A percentile compares a stretch with the other conserved stretches of the same genome.
Conservation (phyloP, 371 early-diverging fungal species). For the Lichtheimia ornata region DNA sequence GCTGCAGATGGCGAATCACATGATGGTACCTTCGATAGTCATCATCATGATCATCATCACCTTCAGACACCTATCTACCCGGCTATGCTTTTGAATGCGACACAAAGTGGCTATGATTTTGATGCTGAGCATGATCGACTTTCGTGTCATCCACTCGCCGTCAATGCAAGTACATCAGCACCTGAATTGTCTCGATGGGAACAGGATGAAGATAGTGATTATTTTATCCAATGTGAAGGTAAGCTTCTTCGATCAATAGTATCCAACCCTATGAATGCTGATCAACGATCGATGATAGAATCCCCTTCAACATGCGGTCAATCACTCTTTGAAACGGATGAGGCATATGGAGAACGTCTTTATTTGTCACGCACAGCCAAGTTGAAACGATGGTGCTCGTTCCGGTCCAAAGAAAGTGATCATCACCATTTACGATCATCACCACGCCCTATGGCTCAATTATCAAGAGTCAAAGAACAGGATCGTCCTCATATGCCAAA, state of each 20-base stretch:
- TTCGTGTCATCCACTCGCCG: slow-evolving; percentile 1
- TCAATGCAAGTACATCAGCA: slow-evolving; percentile 14
- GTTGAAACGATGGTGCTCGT: slow-evolving; percentile 40
- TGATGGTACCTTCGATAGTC: background rate
- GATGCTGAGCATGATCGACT: background rate
- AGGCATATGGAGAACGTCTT: slow-evolving; percentile 35
- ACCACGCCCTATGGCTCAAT: slow-evolving; percentile 7
- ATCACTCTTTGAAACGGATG: slow-evolving; percentile 5
- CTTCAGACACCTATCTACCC: slow-evolving; percentile 24
- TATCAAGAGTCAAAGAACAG: slow-evolving; percentile 15
- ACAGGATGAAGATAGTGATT: slow-evolving; percentile 8
- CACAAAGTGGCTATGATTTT: slow-evolving; percentile 2
- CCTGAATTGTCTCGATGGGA: slow-evolving; percentile 16
- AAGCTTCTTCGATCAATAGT: background rate
- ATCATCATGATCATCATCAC: slow-evolving; percentile 5
- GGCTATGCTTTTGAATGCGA: slow-evolving; percentile 18
- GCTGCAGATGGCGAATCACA: slow-evolving; percentile 2
- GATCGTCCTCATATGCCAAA: slow-evolving; percentile 36
- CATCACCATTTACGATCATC: background rate
- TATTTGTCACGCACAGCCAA: slow-evolving; percentile 49
- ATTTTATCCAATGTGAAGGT: slow-evolving; percentile 7
- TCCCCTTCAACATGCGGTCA: background rate
- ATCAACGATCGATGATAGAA: background rate
- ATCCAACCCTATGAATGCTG: background rate
- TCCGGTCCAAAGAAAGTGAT: slow-evolving; percentile 5